These are phyloP conservation scores for Ambrosia hybrid DNA, from an alignment of 140 eudicot species.

Conservation along the genomic window DNA sequence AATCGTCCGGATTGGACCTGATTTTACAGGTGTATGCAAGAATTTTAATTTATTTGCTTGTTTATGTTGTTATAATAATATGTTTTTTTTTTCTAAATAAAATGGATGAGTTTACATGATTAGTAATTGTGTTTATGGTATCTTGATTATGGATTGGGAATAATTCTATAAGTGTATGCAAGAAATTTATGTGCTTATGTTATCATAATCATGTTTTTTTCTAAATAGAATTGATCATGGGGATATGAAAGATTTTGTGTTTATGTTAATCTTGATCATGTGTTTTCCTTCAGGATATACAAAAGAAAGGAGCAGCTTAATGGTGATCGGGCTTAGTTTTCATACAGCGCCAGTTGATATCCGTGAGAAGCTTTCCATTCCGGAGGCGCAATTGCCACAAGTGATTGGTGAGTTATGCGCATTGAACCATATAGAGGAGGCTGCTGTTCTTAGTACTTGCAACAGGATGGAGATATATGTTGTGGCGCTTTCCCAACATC, in stretches of 20 bases:
- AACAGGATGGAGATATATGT: conserved; percentile 91
- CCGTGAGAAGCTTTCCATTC: conserved; percentile 87
- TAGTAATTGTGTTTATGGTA: too few species aligned
- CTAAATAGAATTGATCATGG: background rate
- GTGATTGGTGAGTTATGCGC: conserved; percentile 74
- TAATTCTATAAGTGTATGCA: conserved; percentile 4
- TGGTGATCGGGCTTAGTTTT: conserved; percentile 71
- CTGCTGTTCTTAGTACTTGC: conserved; percentile 91
- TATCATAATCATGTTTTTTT: background rate
- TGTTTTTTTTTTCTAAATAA: too few species aligned
- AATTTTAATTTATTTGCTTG: too few species aligned
- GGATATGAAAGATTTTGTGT: background rate
- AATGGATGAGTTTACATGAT: too few species aligned
- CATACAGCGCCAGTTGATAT: conserved; percentile 80
- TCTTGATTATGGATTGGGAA: background rate
- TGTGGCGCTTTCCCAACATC: conserved; percentile 80
- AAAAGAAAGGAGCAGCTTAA: conserved; percentile 65
- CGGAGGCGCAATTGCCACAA: conserved; percentile 75
- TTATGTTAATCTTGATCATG: conserved; percentile 14
- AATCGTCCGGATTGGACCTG: too few species aligned
- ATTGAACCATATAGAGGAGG: conserved; percentile 86
- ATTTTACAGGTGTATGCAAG: too few species aligned
- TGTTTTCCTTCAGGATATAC: conserved; percentile 59
- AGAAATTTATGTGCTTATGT: background rate
- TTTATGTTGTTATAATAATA: too few species aligned